Conservation (phyloP, 495 filamentous ascomycete genomes). For the Trichoderma asperelloides region DNA sequence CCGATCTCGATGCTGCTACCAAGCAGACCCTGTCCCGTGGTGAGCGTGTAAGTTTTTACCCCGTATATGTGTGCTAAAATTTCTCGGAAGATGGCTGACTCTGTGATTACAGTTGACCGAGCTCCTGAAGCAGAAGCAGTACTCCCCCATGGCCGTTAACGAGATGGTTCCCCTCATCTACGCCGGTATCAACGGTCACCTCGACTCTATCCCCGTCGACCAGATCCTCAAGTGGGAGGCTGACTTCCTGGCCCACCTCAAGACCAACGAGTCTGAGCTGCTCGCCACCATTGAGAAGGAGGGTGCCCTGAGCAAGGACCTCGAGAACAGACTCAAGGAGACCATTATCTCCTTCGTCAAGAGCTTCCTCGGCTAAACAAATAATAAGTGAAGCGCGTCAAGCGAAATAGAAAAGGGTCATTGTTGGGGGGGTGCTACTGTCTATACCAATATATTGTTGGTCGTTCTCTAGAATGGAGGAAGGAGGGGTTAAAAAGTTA, state of each 20-base stretch:
- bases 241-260: slow-evolving; percentile 87
- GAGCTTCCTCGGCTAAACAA: slow-evolving; percentile 59
- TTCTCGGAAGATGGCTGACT: slow-evolving; percentile 24
- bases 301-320: slow-evolving; percentile 90
- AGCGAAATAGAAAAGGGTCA: slow-evolving; percentile 17
- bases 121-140: slow-evolving; percentile 99
- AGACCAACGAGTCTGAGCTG: slow-evolving; percentile 78
- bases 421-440: slow-evolving; percentile 25
- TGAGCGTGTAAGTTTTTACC: slow-evolving; percentile 68
- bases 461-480: slow-evolving; percentile 35
- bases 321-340: slow-evolving; percentile 80
- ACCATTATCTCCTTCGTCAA: slow-evolving; percentile 78
- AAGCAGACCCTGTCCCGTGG: slow-evolving; percentile 98
- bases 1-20: slow-evolving; percentile 95
- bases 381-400: slow-evolving; percentile 14
- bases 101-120: slow-evolving; percentile 57
- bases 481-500: slow-evolving; percentile 16
- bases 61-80: background rate
- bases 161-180: slow-evolving; percentile 99
- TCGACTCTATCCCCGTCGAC: slow-evolving; percentile 76
- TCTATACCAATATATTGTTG: slow-evolving; percentile 37
- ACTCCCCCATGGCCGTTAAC: slow-evolving; percentile 95
- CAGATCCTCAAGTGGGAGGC: slow-evolving; percentile 87
- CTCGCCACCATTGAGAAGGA: slow-evolving; percentile 88
- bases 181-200: slow-evolving; percentile 95